Base-by-base conservation (phyloP, 257 asterid species). In the Forsythia suspensa region DNA sequence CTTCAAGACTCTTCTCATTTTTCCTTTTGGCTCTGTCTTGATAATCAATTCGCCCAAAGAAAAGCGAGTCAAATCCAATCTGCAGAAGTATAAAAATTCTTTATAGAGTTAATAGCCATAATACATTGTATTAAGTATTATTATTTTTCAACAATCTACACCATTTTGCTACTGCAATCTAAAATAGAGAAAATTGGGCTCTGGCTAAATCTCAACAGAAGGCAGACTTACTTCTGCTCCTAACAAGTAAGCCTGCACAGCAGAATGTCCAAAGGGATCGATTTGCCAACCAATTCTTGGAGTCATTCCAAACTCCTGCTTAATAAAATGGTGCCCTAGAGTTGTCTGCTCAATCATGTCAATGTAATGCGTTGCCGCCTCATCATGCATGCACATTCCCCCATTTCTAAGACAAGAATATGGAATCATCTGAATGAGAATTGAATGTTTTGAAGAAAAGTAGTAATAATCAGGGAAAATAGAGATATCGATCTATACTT, bases 261-360 rank as follows among this genome's bases (percentile, higher is more conserved):
- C 88, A 82, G 90, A 87, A 82, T 87, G 90, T 43, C 90, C 90
- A 72, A 87, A 87, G 29, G 90, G 90, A 76, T 87, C 90, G 12
- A 87, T 82, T 77, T 87, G 90, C 90, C 88, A 87, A 42, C 88
- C 90, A 57, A 79, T 51, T 84, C 90, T 78, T 11, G 88, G 88
- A 20, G 90, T 74, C 70, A 84, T 79, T n/a, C 74, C 80, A 70
- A 87, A 87, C 82, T 84, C 82, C 69, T 80, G 72, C 68, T 82
- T 87, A 36, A 87, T 78, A 59, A 82, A 80, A 12, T 80, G 81
- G 42, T 82, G 88, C 42, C 90, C 90, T 21, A 84, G 80, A 59
- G 88, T 86, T 3, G 90, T 86, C 75, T 86, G 90, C 76, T 86
- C 90, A 42, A 86, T 86, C 88, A 86, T 86, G 83, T 86, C 90